phyloP scores from a whole-genome alignment of 345 rosid genomes.

The Gossypium arboreum region DNA sequence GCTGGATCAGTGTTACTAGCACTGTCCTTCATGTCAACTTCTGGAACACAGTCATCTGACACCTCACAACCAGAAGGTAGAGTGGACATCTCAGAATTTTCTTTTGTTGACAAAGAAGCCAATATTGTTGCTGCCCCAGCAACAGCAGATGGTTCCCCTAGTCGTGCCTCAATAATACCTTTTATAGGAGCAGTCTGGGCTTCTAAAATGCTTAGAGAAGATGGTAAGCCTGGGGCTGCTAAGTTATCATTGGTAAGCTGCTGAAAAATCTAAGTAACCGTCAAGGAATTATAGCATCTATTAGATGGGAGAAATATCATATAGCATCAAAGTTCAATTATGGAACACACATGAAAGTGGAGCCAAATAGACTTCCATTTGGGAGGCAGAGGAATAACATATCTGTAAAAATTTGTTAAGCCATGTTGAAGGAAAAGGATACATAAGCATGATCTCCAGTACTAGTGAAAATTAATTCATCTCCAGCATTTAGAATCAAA shows the following conservation, averaged over 20 bases:
- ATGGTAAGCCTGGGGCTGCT: conserved; percentile 51
- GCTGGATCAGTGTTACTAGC: conserved; percentile 44
- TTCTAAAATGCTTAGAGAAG: conserved; percentile 72
- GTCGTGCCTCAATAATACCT: conserved; percentile 69
- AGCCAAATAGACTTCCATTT: background rate
- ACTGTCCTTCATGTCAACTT: conserved; percentile 67
- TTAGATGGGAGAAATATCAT: conserved; percentile 5
- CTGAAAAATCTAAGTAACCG: conserved; percentile 66
- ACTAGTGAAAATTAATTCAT: conserved; percentile 73
- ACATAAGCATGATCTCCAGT: conserved; percentile 87
- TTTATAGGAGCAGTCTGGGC: conserved; percentile 61
- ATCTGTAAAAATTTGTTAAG: background rate
- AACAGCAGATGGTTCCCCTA: conserved; percentile 82
- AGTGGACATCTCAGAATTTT: conserved; percentile 48
- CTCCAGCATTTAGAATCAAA: conserved; percentile 70
- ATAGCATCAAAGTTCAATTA: conserved; percentile 13
- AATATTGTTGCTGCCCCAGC: conserved; percentile 90
- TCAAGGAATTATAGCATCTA: conserved; percentile 38
- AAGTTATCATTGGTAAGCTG: conserved; percentile 61
- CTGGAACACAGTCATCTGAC: conserved; percentile 45
- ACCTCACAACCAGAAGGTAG: conserved; percentile 46
- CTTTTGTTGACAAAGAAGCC: conserved; percentile 73
- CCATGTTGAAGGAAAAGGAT: conserved; percentile 45
- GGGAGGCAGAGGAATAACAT: background rate
- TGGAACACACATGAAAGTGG: background rate